Conservation (phyloP, 306 rosid species). For the Glycine tomentella region DNA sequence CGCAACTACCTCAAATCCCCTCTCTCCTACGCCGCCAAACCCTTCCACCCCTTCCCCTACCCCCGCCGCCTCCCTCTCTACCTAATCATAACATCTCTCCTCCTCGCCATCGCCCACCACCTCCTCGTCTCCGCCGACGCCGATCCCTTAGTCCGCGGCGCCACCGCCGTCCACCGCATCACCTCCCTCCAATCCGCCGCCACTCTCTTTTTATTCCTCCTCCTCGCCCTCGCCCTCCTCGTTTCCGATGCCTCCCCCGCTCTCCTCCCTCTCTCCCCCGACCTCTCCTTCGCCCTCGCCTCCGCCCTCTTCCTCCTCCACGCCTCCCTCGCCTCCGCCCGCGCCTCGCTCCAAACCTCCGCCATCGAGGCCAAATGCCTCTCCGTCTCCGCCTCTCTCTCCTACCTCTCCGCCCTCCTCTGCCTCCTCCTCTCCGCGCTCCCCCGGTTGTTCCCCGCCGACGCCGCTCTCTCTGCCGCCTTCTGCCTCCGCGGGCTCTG, state of each 20-base stretch:
- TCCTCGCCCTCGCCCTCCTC: constrained; percentile 66
- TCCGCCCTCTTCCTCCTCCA: constrained; percentile 76
- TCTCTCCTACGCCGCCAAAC: constrained; percentile 73
- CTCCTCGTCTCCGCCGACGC: constrained; percentile 62
- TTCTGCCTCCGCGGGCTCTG: constrained; percentile 82
- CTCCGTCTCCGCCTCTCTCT: constrained; percentile 61
- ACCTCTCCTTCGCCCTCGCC: constrained; percentile 72
- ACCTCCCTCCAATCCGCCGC: constrained; percentile 82
- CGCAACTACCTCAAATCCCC: constrained; percentile 72
- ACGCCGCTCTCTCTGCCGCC: constrained; percentile 62
- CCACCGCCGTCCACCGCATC: constrained; percentile 83
- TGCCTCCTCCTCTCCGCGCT: constrained; percentile 64
- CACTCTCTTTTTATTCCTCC: constrained; percentile 67
- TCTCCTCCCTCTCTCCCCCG: constrained; percentile 67
- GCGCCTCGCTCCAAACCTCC: constrained; percentile 74
- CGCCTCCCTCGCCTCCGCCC: constrained; percentile 55
- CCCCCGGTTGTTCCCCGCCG: constrained; percentile 80
- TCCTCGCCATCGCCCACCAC: constrained; percentile 64
- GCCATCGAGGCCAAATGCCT: constrained; percentile 82
- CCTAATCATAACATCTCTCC: constrained; percentile 56
- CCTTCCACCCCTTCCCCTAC: constrained; percentile 78
- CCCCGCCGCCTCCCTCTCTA: constrained; percentile 69
- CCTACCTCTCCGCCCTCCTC: constrained; percentile 58
- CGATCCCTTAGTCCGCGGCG: constrained; percentile 80
- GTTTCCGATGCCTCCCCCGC: constrained; percentile 63